phyloP scores from a whole-genome alignment of 129 eudicot genomes.

The Helianthus annuus region DNA sequence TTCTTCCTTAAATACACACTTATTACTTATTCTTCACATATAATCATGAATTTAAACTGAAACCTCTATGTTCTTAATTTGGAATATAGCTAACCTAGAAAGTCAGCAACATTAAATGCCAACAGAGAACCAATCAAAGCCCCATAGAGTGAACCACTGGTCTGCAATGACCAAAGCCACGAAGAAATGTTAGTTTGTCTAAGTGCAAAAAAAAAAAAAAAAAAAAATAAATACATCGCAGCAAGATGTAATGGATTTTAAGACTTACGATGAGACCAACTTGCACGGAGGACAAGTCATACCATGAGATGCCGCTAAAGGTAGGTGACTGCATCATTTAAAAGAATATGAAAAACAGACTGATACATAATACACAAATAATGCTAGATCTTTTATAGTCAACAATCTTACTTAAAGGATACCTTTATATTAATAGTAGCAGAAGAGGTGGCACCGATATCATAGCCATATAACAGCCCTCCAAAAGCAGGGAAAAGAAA shows the following conservation, averaged over 20 bases:
- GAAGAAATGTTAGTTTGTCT: conserved; percentile 19
- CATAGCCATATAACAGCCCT: conserved; percentile 95
- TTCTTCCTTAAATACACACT: conserved; percentile 61
- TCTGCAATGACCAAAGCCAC: conserved; percentile 49
- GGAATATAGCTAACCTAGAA: conserved; percentile 61
- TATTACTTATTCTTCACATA: conserved; percentile 13
- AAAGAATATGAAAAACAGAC: background rate
- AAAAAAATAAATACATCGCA: conserved; percentile 8
- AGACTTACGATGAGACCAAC: conserved; percentile 92
- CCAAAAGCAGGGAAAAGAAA: conserved; percentile 96
- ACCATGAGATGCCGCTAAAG: conserved; percentile 87
- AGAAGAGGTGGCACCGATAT: conserved; percentile 94
- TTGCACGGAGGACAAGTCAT: conserved; percentile 75
- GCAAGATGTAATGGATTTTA: conserved; percentile 7
- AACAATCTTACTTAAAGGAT: conserved; percentile 7
- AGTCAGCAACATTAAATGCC: conserved; percentile 92
- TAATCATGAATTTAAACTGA: background rate
- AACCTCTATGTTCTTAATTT: background rate
- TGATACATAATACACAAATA: background rate
- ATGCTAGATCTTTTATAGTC: conserved; percentile 22
- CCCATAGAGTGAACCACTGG: conserved; percentile 95
- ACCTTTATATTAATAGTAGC: conserved; percentile 84
- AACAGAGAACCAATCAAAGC: conserved; percentile 88
- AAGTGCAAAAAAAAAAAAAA: conserved; percentile 19
- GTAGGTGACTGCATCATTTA: conserved; percentile 67